Percentiles rank a stretch among this genome's conserved stretches.
Conservation (phyloP, 1,139 yeast species). For the Sugiyamaella novakii region DNA sequence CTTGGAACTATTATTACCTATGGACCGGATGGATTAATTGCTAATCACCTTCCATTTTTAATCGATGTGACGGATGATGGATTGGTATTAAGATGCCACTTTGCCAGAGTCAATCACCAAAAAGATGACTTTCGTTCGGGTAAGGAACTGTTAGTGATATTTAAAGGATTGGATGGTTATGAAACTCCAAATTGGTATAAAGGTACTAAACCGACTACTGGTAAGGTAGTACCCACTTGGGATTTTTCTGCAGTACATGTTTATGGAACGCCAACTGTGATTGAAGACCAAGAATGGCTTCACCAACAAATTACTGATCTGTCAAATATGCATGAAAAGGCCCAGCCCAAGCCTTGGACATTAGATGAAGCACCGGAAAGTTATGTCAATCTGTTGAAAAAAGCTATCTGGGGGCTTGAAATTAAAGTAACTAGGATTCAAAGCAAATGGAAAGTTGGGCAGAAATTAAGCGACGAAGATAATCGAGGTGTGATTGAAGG, state of each 20-base stretch:
- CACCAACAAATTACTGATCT: conserved; percentile 50
- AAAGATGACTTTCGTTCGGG: conserved; percentile 47
- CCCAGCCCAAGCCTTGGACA: conserved; percentile 51
- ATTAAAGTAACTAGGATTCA: conserved; percentile 55
- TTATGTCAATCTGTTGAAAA: conserved; percentile 50
- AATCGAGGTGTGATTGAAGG: conserved; percentile 58
- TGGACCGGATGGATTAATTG: conserved; percentile 39
- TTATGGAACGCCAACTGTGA: conserved; percentile 54
- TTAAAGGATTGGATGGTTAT: conserved; percentile 58
- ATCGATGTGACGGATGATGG: conserved; percentile 47
- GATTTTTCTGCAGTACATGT: conserved; percentile 65
- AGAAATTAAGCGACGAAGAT: conserved; percentile 50
- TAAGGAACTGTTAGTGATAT: conserved; percentile 52
- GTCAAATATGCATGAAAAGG: conserved; percentile 53
- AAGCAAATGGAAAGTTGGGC: conserved; percentile 65
- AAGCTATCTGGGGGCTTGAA: conserved; percentile 62
- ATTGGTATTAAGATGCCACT: conserved; percentile 55
- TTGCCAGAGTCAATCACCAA: conserved; percentile 60
- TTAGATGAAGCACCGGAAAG: conserved; percentile 61
- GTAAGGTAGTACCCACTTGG: conserved; percentile 74
- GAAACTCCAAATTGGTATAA: conserved; percentile 65
- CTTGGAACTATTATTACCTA: conserved; percentile 56
- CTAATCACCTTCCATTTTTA: conserved; percentile 63
- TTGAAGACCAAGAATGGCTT: conserved; percentile 49
- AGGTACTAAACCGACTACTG: conserved; percentile 54